Base-by-base conservation (phyloP, 495 filamentous ascomycete genomes). In the Bacidia rubella region DNA sequence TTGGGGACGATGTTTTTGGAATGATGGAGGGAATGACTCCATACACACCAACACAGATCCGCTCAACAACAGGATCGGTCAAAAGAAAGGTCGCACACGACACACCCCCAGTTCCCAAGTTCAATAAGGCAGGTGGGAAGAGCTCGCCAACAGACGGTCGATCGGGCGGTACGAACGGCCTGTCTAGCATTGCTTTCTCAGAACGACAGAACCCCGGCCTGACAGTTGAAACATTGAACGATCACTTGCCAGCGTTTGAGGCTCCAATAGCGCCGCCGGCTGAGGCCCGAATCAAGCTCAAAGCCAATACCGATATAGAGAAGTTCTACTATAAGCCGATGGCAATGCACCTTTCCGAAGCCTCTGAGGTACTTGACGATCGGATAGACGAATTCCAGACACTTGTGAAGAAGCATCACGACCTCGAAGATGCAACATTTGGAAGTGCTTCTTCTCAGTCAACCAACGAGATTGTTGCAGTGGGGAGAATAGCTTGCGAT, bases 321-420 rank as follows among this genome's bases (percentile, higher is more conserved):
- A 96, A 94, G 61, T 84, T 95, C 49, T 79, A 78, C 9, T 98
- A 95, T 65, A 88, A 88, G 58, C 82, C 87, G 0, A 83, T 96
- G 70, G 85, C 87, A 25, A 94, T 95, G 87, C 93, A 92, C 57
- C 74, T 90, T 11, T 87, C 87, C 3, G 90, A 95, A 60, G 81
- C 87, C 1, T 90, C 89, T 2, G 90, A 95, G 66, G 85, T 95
- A 49, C 73, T 94, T 4, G 92, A 98, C 63, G 90, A 95, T 63
- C 79, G 90, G 41, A 95, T 98, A 65, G 92, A 98, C 52, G 87
- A 86, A 26, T 95, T 96, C 57, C 72, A 77, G 56, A 62, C 63
- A 2, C 63, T 86, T 2, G 74, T 94, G n/a, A 78, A 85, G 68
- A 76, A 78, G 22, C 73, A 88, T 60, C 76, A 92, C 64, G 69